Percentiles rank a stretch among this genome's conserved stretches.
Evolutionary conservation across 2,329 filamentous ascomycete species (phyloP).

Genomic region (Colletotrichum sp.): DNA sequence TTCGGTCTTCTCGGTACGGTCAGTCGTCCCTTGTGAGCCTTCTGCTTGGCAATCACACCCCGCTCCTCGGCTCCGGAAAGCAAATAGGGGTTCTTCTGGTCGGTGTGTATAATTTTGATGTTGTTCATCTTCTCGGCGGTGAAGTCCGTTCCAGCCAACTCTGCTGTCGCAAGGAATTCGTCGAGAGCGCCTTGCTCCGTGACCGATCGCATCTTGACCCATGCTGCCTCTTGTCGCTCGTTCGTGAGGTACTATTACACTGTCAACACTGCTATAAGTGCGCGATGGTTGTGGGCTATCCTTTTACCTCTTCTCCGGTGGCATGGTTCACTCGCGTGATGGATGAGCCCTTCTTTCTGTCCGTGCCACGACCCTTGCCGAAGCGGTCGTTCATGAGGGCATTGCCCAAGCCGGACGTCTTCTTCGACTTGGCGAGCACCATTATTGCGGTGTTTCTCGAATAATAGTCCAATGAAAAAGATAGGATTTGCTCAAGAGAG

Average conservation of each 20-base stretch:
- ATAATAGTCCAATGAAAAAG: background rate
- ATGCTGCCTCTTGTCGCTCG: slow-evolving; percentile 86
- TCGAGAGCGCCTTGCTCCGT: slow-evolving; percentile 96
- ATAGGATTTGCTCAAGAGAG: slow-evolving; percentile 4
- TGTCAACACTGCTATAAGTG: slow-evolving; percentile 22
- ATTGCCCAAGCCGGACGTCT: slow-evolving; percentile 92
- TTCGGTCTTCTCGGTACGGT: slow-evolving; percentile 89
- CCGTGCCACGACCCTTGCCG: slow-evolving; percentile 85
- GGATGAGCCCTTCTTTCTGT: slow-evolving; percentile 73
- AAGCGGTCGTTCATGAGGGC: slow-evolving; percentile 99
- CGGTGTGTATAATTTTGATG: slow-evolving; percentile 96
- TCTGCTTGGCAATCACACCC: slow-evolving; percentile 79
- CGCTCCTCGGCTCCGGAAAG: slow-evolving; percentile 86
- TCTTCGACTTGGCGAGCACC: slow-evolving; percentile 87
- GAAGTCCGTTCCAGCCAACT: slow-evolving; percentile 97
- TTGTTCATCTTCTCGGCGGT: slow-evolving; percentile 99
- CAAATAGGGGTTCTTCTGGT: slow-evolving; percentile 95
- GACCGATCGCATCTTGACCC: slow-evolving; percentile 99
- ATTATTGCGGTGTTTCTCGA: slow-evolving; percentile 42
- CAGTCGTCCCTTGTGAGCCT: slow-evolving; percentile 76
- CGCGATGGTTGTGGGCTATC: background rate
- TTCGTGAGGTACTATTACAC: slow-evolving; percentile 80
- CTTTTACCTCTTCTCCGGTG: slow-evolving; percentile 74
- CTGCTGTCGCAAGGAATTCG: slow-evolving; percentile 94
- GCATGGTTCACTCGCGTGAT: slow-evolving; percentile 75